phyloP scores from a whole-genome alignment of 495 filamentous ascomycete genomes.

The Terfezia claveryi region DNA sequence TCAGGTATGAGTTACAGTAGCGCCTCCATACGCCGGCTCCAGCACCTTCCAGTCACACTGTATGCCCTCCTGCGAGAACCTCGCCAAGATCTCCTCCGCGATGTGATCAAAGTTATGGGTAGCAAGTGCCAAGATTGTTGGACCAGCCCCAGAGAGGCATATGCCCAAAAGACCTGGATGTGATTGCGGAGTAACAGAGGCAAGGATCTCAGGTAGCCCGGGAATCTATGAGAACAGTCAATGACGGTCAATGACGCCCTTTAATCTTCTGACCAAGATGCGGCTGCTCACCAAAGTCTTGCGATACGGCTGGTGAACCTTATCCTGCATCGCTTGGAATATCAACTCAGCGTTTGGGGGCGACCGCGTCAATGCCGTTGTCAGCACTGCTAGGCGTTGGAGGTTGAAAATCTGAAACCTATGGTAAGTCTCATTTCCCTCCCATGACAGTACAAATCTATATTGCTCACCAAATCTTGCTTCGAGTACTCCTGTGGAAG shows the following conservation, averaged over 20 bases:
- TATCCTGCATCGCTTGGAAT: slow-evolving; percentile 93
- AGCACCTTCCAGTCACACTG: slow-evolving; percentile 68
- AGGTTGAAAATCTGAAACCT: slow-evolving; percentile 59
- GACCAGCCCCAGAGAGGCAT: slow-evolving; percentile 80
- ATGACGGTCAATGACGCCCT: no score
- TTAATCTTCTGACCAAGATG: no score
- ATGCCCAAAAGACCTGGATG: slow-evolving; percentile 80
- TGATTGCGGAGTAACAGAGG: slow-evolving; percentile 58
- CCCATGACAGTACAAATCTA: background rate
- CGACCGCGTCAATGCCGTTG: slow-evolving; percentile 60
- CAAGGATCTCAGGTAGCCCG: slow-evolving; percentile 71
- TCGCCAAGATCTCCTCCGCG: slow-evolving; percentile 46
- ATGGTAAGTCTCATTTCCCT: background rate
- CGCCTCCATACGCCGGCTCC: slow-evolving; percentile 66
- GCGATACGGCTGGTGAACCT: slow-evolving; percentile 86
- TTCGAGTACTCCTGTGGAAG: slow-evolving; percentile 54
- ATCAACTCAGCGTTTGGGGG: slow-evolving; percentile 87
- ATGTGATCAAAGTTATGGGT: slow-evolving; percentile 72
- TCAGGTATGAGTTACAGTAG: slow-evolving; percentile 32
- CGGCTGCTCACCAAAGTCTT: slow-evolving; percentile 32
- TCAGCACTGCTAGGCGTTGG: slow-evolving; percentile 71
- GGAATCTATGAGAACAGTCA: slow-evolving; percentile 50
- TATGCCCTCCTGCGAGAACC: slow-evolving; percentile 48
- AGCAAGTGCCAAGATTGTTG: slow-evolving; percentile 80
- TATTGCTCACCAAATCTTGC: slow-evolving; percentile 42